phyloP scores from a whole-genome alignment of 139 green algal genomes.

The Tetradesmus obliquus region DNA sequence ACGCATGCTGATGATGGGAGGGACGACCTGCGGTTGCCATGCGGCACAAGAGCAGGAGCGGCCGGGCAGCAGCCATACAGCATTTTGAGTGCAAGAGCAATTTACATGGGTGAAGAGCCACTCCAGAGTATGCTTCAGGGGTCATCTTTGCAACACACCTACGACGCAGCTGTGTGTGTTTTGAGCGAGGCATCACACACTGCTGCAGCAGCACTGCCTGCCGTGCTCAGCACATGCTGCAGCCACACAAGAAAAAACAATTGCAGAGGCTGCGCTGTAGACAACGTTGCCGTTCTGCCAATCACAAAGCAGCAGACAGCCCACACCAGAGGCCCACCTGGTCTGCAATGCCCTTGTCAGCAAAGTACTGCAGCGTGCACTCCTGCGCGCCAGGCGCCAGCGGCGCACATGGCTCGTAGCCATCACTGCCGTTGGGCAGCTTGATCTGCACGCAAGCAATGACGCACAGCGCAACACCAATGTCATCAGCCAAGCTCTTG shows the following conservation, averaged over 20 bases:
- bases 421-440: slow-evolving; percentile 22
- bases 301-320: too few species aligned
- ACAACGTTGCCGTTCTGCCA: too few species aligned
- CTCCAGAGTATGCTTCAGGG: too few species aligned
- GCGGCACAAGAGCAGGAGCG: too few species aligned
- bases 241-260: background rate
- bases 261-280: background rate
- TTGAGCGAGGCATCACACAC: background rate
- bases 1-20: slow-evolving; percentile 47
- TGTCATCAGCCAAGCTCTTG: background rate
- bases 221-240: background rate
- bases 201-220: background rate
- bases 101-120: too few species aligned
- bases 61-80: too few species aligned
- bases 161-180: too few species aligned
- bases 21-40: slow-evolving; percentile 6
- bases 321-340: background rate
- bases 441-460: background rate
- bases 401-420: slow-evolving; percentile 85
- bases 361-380: slow-evolving; percentile 81
- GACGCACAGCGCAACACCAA: background rate
- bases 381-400: slow-evolving; percentile 74
- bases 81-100: too few species aligned
- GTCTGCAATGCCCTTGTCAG: slow-evolving; percentile 80
- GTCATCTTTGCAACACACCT: too few species aligned